These are phyloP conservation scores for Achaetomium macrosporum DNA, from an alignment of 2,329 filamentous ascomycete species.

Conservation along the genomic window DNA sequence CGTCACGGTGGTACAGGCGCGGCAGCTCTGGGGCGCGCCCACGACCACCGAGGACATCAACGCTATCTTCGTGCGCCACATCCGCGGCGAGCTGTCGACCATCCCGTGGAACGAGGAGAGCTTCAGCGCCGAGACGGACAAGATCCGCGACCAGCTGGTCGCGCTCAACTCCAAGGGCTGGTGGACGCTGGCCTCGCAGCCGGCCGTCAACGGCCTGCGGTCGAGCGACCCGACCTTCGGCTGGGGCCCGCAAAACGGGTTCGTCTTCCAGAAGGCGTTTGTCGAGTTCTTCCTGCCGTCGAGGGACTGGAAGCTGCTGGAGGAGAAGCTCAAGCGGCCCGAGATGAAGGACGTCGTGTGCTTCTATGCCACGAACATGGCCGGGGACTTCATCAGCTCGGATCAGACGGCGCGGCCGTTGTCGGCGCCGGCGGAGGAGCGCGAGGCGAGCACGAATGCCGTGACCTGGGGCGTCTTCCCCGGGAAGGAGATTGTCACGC, in stretches of 20 bases:
- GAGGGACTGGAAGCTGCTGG: conserved; percentile 64
- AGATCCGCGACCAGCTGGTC: conserved; percentile 71
- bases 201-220: conserved; percentile 78
- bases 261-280: conserved; percentile 97
- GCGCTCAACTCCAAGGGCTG: conserved; percentile 74
- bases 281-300: conserved; percentile 88
- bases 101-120: conserved; percentile 94
- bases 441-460: conserved; percentile 66
- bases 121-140: conserved; percentile 73
- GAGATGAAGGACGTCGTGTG: conserved; percentile 63
- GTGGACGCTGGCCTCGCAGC: conserved; percentile 96
- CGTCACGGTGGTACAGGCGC: conserved; percentile 77
- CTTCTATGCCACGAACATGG: conserved; percentile 79
- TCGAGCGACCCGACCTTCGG: conserved; percentile 77
- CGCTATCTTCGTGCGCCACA: conserved; percentile 71
- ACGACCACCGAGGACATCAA: conserved; percentile 66
- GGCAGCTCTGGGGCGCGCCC: conserved; percentile 80
- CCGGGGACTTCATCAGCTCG: conserved; percentile 72
- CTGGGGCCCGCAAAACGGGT: conserved; percentile 88
- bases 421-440: not conserved
- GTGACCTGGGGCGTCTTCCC: conserved; percentile 97
- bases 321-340: conserved; percentile 52
- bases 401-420: conserved; percentile 37
- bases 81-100: conserved; percentile 70
- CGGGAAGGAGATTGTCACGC: conserved; percentile 91